Evolutionary conservation across 106 monocot species (phyloP).

Genomic region (Apostasia ramifera): DNA sequence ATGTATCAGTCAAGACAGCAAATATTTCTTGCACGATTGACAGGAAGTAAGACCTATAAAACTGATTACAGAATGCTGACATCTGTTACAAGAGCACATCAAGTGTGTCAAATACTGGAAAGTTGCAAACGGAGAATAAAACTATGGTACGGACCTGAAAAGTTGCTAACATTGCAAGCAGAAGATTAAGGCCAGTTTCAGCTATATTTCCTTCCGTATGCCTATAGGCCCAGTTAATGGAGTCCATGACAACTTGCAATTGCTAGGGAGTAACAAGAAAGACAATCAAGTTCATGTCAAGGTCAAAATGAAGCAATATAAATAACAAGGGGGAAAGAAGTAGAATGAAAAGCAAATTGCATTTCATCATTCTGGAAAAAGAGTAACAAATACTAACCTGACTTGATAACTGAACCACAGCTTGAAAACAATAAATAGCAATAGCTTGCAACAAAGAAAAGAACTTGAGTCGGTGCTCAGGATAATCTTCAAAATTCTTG

Average conservation of each 20-base stretch:
- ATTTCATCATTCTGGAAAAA: not conserved
- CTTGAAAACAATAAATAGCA: conserved; percentile 86
- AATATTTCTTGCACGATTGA: conserved; percentile 93
- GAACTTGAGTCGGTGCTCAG: conserved; percentile 93
- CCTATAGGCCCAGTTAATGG: conserved; percentile 88
- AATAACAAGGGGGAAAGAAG: no score
- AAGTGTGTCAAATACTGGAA: not conserved
- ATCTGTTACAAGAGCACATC: conserved; percentile 20
- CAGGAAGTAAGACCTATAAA: conserved; percentile 74
- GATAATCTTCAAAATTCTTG: conserved; percentile 96
- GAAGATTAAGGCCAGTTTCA: conserved; percentile 86
- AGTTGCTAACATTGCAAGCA: conserved; percentile 77
- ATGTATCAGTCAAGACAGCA: conserved; percentile 92
- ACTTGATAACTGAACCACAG: conserved; percentile 74
- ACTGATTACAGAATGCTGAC: conserved; percentile 87
- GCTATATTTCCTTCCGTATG: conserved; percentile 97
- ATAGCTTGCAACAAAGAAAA: conserved; percentile 82
- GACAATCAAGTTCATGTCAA: not conserved
- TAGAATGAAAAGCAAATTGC: not conserved
- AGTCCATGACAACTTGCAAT: conserved; percentile 89
- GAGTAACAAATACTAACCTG: conserved; percentile 37
- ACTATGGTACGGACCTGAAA: conserved; percentile 52
- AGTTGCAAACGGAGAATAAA: not conserved
- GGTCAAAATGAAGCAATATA: not conserved
- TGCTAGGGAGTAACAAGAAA: conserved; percentile 35